Conservation (phyloP, 2,329 filamentous ascomycete species). For the Phyllosticta citribraziliensis region DNA sequence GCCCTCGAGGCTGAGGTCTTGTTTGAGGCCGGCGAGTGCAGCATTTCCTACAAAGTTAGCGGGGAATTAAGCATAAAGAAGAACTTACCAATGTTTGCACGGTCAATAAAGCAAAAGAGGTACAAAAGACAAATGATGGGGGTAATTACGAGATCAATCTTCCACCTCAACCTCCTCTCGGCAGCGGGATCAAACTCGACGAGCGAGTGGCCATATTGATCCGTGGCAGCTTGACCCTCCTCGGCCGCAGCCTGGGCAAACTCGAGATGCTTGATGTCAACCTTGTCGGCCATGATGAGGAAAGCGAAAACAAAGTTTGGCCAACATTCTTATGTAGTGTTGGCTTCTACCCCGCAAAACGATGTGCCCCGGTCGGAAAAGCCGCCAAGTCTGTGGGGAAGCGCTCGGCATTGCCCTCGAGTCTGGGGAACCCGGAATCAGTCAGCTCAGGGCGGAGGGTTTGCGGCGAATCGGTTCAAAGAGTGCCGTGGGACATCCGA, state of each 20-base stretch:
- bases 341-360: not conserved
- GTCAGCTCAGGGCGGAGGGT: not conserved
- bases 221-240: conserved; percentile 11
- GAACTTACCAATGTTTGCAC: conserved; percentile 58
- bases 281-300: not conserved
- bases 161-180: conserved; percentile 49
- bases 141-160: conserved; percentile 57
- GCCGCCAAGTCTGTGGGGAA: not conserved
- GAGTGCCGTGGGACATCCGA: not conserved
- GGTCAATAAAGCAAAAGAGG: conserved; percentile 64
- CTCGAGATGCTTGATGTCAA: conserved; percentile 5
- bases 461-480: not conserved
- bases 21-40: conserved; percentile 53
- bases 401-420: not conserved
- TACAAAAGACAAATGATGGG: conserved; percentile 59
- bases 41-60: conserved; percentile 42
- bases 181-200: conserved; percentile 47
- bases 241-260: conserved; percentile 9
- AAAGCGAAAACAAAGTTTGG: not conserved
- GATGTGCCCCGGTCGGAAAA: no score
- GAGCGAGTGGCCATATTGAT: conserved; percentile 41
- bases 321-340: not conserved
- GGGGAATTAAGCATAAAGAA: not conserved
- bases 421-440: not conserved
- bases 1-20: conserved; percentile 47